A percentile compares a stretch with the other conserved stretches of the same genome.
These are phyloP conservation scores for Coniochaeta sp. DNA, from an alignment of 2,329 filamentous ascomycete species.

Conservation along the genomic window DNA sequence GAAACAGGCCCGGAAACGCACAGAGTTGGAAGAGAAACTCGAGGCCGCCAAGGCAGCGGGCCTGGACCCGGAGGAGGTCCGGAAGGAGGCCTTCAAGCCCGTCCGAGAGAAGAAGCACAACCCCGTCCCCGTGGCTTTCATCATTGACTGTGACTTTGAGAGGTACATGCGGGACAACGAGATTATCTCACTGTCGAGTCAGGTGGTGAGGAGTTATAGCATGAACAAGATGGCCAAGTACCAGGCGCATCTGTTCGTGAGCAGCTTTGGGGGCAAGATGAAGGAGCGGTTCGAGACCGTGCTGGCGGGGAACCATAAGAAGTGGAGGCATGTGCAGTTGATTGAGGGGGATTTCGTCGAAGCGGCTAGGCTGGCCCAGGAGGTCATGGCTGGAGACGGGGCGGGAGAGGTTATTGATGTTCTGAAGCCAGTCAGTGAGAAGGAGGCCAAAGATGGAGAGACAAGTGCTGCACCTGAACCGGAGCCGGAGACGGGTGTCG, in stretches of 20 bases:
- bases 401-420: constrained; percentile 53
- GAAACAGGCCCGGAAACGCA: constrained; percentile 38
- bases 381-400: constrained; percentile 52
- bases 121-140: constrained; percentile 67
- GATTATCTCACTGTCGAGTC: constrained; percentile 70
- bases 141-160: constrained; percentile 92
- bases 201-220: constrained; percentile 83
- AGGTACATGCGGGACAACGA: constrained; percentile 83
- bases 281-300: constrained; percentile 73
- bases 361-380: constrained; percentile 57
- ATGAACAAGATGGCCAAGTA: constrained; percentile 68
- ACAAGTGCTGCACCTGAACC: constrained; percentile 17
- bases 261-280: constrained; percentile 69
- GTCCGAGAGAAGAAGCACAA: constrained; percentile 19
- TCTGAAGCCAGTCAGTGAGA: constrained; percentile 33
- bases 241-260: constrained; percentile 66
- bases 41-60: constrained; percentile 33
- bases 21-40: constrained; percentile 41
- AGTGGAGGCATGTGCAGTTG: constrained; percentile 75
- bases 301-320: constrained; percentile 60
- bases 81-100: constrained; percentile 23
- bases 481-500: constrained; percentile 24
- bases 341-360: constrained; percentile 66
- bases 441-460: constrained; percentile 22
- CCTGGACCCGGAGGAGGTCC: constrained; percentile 28